Conservation (phyloP, 2,329 filamentous ascomycete genomes). For the Hypoxylon sp. region DNA sequence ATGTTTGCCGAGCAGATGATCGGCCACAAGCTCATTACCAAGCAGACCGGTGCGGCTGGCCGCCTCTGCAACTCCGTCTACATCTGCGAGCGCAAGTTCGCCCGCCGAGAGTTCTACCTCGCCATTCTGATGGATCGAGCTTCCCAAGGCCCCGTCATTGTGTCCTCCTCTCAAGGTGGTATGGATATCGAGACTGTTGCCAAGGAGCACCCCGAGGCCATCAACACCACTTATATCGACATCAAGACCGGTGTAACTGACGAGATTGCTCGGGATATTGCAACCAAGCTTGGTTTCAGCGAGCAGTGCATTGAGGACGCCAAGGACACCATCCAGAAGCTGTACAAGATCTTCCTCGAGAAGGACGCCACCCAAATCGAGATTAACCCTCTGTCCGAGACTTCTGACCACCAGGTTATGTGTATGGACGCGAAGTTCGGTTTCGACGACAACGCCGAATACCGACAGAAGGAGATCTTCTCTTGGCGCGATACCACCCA, state of each 20-base stretch:
- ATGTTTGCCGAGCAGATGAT: slow-evolving; percentile 99
- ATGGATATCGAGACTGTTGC: slow-evolving; percentile 99
- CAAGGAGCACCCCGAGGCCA: slow-evolving; percentile 97
- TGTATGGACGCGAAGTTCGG: slow-evolving; percentile 99
- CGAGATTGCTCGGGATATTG: slow-evolving; percentile 91
- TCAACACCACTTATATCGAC: slow-evolving; percentile 92
- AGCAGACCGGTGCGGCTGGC: slow-evolving; percentile 95
- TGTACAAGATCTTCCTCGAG: slow-evolving; percentile 99
- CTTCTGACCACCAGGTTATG: slow-evolving; percentile 96
- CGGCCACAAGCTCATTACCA: slow-evolving; percentile 99
- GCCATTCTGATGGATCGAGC: slow-evolving; percentile 98
- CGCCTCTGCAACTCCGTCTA: slow-evolving; percentile 98
- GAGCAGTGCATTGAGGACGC: slow-evolving; percentile 97
- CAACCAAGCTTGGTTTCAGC: slow-evolving; percentile 94
- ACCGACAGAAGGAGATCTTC: slow-evolving; percentile 97
- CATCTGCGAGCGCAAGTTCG: slow-evolving; percentile 99
- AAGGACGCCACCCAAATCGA: slow-evolving; percentile 99
- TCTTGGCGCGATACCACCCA: slow-evolving; percentile 93
- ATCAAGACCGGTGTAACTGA: slow-evolving; percentile 97
- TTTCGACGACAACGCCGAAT: slow-evolving; percentile 99
- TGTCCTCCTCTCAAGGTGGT: slow-evolving; percentile 97
- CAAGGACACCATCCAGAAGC: slow-evolving; percentile 96
- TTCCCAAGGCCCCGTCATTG: slow-evolving; percentile 92
- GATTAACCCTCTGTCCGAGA: slow-evolving; percentile 99
- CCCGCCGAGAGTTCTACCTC: slow-evolving; percentile 98